Percentiles rank a stretch among this genome's conserved stretches.
Conservation (phyloP, 2,329 filamentous ascomycete genomes). For the Aspergillus pseudonomiae region DNA sequence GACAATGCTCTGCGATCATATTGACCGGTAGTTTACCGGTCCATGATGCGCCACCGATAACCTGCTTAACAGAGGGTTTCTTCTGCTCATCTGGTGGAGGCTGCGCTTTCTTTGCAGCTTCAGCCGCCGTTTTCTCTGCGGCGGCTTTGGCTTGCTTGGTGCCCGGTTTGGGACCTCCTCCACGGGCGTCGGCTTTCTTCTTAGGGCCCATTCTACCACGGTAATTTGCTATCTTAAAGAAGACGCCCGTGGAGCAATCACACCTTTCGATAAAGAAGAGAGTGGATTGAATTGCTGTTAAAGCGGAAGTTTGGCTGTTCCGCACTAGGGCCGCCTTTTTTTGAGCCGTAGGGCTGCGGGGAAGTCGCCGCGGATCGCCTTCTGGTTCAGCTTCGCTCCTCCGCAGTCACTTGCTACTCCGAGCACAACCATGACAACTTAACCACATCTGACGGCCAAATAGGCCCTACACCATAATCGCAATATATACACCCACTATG, state of each 20-base stretch:
- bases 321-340: slow-evolving; percentile 34
- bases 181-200: slow-evolving; percentile 43
- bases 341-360: slow-evolving; percentile 13
- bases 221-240: slow-evolving; percentile 3
- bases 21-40: slow-evolving; percentile 96
- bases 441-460: not conserved
- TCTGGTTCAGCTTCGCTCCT: slow-evolving; percentile 1
- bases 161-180: slow-evolving; percentile 43
- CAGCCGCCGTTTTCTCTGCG: slow-evolving; percentile 33
- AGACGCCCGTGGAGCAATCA: slow-evolving; percentile 29
- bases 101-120: slow-evolving; percentile 35
- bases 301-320: slow-evolving; percentile 26
- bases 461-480: not conserved
- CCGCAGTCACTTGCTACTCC: slow-evolving; percentile 9
- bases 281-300: slow-evolving; percentile 10
- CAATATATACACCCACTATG: not conserved
- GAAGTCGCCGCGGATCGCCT: slow-evolving; percentile 10
- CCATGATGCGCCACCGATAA: slow-evolving; percentile 95
- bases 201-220: slow-evolving; percentile 42
- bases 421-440: slow-evolving; percentile 1
- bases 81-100: slow-evolving; percentile 53
- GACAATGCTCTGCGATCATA: slow-evolving; percentile 88
- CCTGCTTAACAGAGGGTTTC: slow-evolving; percentile 66
- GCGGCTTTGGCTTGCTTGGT: slow-evolving; percentile 46
- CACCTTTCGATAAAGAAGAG: not conserved